Evolutionary conservation across 2,329 filamentous ascomycete species (phyloP), one percentile per base, ranked within the genome.

Genomic region (Mycogone perniciosa): DNA sequence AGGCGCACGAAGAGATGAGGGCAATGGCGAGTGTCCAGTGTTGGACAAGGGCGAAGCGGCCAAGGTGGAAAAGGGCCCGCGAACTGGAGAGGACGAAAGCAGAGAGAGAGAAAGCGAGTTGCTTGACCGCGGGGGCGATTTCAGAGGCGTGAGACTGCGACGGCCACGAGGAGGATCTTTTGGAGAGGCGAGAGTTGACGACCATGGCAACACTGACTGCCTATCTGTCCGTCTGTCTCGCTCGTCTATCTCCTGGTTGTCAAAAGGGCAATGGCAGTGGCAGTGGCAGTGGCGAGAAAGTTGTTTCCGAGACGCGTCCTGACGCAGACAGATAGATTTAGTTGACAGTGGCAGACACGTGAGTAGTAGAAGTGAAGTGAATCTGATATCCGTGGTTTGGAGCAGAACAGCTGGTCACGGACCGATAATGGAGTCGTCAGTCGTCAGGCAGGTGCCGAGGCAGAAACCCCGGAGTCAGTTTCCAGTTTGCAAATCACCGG

Each of bases 371-470:
- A 27, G 13, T 42, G 26, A 20, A 27, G 27, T 42, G 35, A 38
- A 38, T 38, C 35, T n/a, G 35, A 38, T 35, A 11, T 35, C 3
- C 2, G 33, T 35, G 33, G 11, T 11, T 35, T 11, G 11, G 11
- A 42, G 39, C 13, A 27, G 10, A 26, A 42, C 39, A 42, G 39
- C 39, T 42, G 39, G 9, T 42, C 13, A 13, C 40, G 31, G 50
- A 39, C 31, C 6, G 48, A 26, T 20, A 9, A 10, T 42, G 13
- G 39, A 42, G 27, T 27, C 27, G 6, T 2, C 31, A 30, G 31
- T 33, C 13, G 30, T 39, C 11, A 38, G 50, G 40, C 50, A 52
- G 34, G 40, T 40, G 39, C 39, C 39, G 6, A 39, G 41, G 34
- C 35, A 38, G 39, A 9, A 6, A n/a, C 7, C 35, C 6, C 7